These are phyloP conservation scores for Diaporthe amygdali DNA, from an alignment of 2,329 filamentous ascomycete species.

Conservation along the genomic window DNA sequence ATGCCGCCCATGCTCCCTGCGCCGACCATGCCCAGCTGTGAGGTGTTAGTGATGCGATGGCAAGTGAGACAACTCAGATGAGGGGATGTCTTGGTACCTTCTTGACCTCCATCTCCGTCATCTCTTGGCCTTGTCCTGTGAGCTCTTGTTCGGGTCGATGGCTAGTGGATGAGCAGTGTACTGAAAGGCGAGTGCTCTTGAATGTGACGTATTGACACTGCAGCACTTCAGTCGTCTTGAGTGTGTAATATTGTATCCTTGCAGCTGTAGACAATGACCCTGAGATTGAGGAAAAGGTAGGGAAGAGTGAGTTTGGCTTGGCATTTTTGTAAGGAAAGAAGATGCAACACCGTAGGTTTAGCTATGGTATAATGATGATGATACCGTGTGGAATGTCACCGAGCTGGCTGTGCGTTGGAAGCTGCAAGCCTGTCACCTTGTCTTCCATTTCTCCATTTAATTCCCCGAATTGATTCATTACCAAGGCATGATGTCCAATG, in stretches of 20 bases:
- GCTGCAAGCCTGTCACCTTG: too few species aligned
- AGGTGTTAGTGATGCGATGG: not conserved
- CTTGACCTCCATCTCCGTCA: conserved; percentile 8
- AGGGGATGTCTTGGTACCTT: not conserved
- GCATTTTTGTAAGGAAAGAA: not conserved
- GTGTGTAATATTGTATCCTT: not conserved
- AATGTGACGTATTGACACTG: conserved; percentile 20
- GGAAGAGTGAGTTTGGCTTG: not conserved
- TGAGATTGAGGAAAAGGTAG: not conserved
- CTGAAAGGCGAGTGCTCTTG: conserved; percentile 14
- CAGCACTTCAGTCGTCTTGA: conserved; percentile 6
- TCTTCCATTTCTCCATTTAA: not conserved
- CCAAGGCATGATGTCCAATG: conserved; percentile 3
- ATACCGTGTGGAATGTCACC: too few species aligned
- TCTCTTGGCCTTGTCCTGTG: not conserved
- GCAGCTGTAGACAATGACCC: not conserved
- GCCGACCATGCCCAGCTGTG: conserved; percentile 60
- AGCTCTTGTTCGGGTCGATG: not conserved
- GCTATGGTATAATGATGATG: too few species aligned
- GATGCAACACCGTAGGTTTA: too few species aligned
- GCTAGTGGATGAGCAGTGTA: conserved; percentile 2
- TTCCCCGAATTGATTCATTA: not conserved
- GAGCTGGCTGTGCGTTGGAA: not conserved
- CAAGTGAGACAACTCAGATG: not conserved
- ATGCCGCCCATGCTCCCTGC: conserved; percentile 65